Percentiles rank a stretch among this genome's conserved stretches.
These are phyloP conservation scores for Phytophthora syringae DNA, from an alignment of 352 stramenopile species.

Conservation along the genomic window DNA sequence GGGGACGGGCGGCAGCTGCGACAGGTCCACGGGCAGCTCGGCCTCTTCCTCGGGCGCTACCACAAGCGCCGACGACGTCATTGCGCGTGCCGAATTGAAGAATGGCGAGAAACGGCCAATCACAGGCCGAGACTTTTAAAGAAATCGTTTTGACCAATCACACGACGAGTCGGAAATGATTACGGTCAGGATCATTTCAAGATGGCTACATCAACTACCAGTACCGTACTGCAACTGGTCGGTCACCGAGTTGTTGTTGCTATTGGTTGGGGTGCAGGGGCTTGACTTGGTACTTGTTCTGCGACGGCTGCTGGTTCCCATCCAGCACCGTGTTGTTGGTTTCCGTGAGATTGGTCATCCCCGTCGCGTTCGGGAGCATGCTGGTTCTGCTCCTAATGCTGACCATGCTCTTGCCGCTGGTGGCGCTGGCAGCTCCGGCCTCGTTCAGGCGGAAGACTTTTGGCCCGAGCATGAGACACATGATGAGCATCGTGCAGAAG, in stretches of 20 bases:
- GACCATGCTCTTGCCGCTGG: background rate
- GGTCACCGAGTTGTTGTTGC: background rate
- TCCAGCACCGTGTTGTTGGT: conserved; percentile 1
- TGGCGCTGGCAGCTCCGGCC: background rate
- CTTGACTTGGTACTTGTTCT: background rate
- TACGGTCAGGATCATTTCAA: background rate
- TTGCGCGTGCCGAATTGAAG: conserved; percentile 30
- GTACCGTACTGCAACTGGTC: background rate
- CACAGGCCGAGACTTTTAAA: conserved; percentile 9
- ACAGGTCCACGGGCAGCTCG: conserved; percentile 80
- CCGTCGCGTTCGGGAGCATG: background rate
- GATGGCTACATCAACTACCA: background rate
- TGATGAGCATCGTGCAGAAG: conserved; percentile 40
- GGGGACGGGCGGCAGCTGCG: conserved; percentile 76
- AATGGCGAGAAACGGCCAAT: conserved; percentile 20
- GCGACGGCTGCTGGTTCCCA: background rate
- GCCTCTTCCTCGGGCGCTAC: conserved; percentile 54
- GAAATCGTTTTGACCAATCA: background rate
- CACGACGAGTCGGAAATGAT: background rate
- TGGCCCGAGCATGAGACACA: conserved; percentile 48
- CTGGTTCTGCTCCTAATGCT: background rate
- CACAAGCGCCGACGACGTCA: conserved; percentile 68
- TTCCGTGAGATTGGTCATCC: background rate
- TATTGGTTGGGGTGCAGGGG: background rate
- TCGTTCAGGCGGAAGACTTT: conserved; percentile 46